Evolutionary conservation across 768 basidiomycete genomes (phyloP).

Genomic region (Cyclocybe cylindracea): DNA sequence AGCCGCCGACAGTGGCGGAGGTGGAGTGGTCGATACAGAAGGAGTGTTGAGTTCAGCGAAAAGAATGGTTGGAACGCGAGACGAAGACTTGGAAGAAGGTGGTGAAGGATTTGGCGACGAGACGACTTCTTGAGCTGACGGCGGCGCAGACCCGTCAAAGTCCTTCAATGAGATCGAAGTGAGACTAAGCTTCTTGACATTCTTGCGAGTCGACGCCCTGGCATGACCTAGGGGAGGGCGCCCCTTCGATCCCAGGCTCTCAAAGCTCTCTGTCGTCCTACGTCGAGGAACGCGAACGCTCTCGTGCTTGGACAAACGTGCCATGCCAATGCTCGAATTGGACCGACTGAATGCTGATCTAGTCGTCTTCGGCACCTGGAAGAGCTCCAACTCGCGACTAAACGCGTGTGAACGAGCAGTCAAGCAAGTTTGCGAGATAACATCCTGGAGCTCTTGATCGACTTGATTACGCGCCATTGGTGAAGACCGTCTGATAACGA

Average conservation of each 20-base stretch:
- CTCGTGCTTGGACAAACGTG: constrained; percentile 65
- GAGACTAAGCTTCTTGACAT: constrained; percentile 36
- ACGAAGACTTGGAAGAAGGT: constrained; percentile 38
- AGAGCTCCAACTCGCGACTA: constrained; percentile 54
- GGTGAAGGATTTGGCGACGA: constrained; percentile 30
- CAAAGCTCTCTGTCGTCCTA: constrained; percentile 44
- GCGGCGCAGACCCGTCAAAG: constrained; percentile 9
- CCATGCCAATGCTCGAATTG: constrained; percentile 61
- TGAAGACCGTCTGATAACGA: constrained; percentile 70
- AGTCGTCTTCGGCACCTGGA: constrained; percentile 46
- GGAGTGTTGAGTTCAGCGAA: not conserved
- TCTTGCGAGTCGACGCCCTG: constrained; percentile 22
- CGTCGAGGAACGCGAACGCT: constrained; percentile 67
- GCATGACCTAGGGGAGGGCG: constrained; percentile 23
- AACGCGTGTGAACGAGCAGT: constrained; percentile 68
- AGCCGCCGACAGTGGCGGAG: not conserved
- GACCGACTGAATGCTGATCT: constrained; percentile 51
- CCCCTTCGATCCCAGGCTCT: constrained; percentile 29
- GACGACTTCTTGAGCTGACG: constrained; percentile 1
- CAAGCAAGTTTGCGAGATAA: constrained; percentile 74
- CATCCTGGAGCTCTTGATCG: constrained; percentile 78
- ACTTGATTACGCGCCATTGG: constrained; percentile 65
- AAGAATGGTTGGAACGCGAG: constrained; percentile 13
- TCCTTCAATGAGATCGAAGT: constrained; percentile 31
- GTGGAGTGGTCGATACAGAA: not conserved